Evolutionary conservation across 164 flowering plant genomes (phyloP), one percentile per base, ranked within the genome.

Genomic region (Amborella trichopoda): DNA sequence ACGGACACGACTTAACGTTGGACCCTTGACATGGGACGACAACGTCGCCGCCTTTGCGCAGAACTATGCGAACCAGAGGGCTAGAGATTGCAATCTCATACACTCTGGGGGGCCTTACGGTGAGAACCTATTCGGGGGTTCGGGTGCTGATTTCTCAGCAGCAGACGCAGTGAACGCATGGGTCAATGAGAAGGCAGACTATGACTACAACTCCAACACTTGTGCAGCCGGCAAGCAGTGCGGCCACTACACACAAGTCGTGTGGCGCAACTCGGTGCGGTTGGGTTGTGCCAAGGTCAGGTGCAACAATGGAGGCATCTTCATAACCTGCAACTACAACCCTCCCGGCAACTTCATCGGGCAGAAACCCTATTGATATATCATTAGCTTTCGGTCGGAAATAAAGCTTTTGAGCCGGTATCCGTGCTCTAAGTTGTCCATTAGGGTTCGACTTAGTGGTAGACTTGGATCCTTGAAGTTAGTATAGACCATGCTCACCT

Each of bases 311-410:
- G 73, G 68, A 0, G 83, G 80, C 8, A 69, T 66, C 6, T 74
- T 81, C 53, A 70, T 77, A 28, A 67, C 64, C 40, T 84, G 94
- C 41, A 75, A 73, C 55, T 84, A 84, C 50, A 74, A 78, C 43
- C 94, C 94, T 9, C 84, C 86, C 3, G 94, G 90, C 5, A 84
- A 84, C 54, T 75, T 56, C 33, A 44, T 63, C 38, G 94, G 94
- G 3, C 74, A 80, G 33, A 70, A 54, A 38, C 94, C 94, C 26
- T 83, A 75, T 24, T 77, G n/a, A n/a, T n/a, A n/a, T n/a, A n/a
- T n/a, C n/a, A n/a, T n/a, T n/a, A n/a, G n/a, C n/a, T n/a, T n/a
- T n/a, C n/a, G n/a, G n/a, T n/a, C n/a, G n/a, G n/a, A n/a, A n/a
- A n/a, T n/a, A n/a, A n/a, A n/a, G n/a, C n/a, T n/a, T n/a, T n/a